Percentiles rank a stretch among this genome's conserved stretches.
phyloP scores from a whole-genome alignment of 176 grass and related monocot genomes.

The maize (Zea mays) region Zm-B73-REFERENCE-NAM-5.0 NC_050101.1:171516501-171517000 shows the following conservation, averaged over 20 bases:
- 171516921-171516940: too few species aligned
- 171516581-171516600: constrained; percentile 99
- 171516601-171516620: constrained; percentile 47
- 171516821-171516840: too few species aligned
- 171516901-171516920: too few species aligned
- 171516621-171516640: too few species aligned
- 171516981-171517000: background rate
- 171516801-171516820: background rate
- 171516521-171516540: constrained; percentile 95
- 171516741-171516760: background rate
- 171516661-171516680: background rate
- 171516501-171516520: constrained; percentile 93
- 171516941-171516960: too few species aligned
- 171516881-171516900: too few species aligned
- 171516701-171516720: constrained; percentile 7
- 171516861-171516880: too few species aligned
- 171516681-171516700: background rate
- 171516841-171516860: too few species aligned
- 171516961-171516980: background rate
- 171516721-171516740: background rate
- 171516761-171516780: background rate
- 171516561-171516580: constrained; percentile 79
- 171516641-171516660: constrained; percentile 12
- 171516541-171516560: constrained; percentile 90
- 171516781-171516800: background rate